These are phyloP conservation scores for Cryptococcus depauperatus DNA, from an alignment of 1,284 basidiomycete species.

Conservation along the genomic window DNA sequence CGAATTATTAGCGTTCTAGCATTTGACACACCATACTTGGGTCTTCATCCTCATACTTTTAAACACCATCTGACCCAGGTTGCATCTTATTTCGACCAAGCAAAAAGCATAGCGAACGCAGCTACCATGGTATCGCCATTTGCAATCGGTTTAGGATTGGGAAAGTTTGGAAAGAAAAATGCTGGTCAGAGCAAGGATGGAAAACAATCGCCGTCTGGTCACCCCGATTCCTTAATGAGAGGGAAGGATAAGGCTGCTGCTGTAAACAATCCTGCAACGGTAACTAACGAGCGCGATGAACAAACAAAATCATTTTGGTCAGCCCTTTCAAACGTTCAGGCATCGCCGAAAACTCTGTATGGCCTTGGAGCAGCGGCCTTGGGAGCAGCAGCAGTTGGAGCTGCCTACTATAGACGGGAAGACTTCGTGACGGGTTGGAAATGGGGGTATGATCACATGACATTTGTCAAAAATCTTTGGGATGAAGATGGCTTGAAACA, in stretches of 20 bases:
- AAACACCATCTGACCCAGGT: conserved; percentile 71
- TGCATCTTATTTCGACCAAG: conserved; percentile 61
- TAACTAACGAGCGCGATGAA: not conserved
- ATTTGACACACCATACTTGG: conserved; percentile 86
- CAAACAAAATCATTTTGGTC: conserved; percentile 17
- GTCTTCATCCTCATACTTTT: conserved; percentile 58
- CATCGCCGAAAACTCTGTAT: conserved; percentile 21
- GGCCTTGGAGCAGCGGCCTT: conserved; percentile 56
- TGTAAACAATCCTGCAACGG: not conserved
- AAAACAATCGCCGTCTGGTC: conserved; percentile 15
- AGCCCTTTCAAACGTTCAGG: conserved; percentile 7
- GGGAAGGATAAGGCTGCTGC: conserved; percentile 1
- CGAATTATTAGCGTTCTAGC: conserved; percentile 50
- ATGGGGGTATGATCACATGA: conserved; percentile 82
- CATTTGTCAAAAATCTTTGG: conserved; percentile 83
- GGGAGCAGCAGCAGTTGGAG: conserved; percentile 76
- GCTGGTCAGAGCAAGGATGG: conserved; percentile 15
- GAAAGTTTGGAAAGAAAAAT: conserved; percentile 42
- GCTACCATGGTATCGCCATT: conserved; percentile 54
- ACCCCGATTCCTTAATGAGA: conserved; percentile 4
- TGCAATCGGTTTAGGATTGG: conserved; percentile 43
- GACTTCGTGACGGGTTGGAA: conserved; percentile 63
- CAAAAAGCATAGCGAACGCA: conserved; percentile 49
- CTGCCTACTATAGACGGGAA: conserved; percentile 64
- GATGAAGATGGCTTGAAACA: conserved; percentile 58